Conservation (phyloP, 495 filamentous ascomycete genomes). For the Chaetomidium leptoderma region DNA sequence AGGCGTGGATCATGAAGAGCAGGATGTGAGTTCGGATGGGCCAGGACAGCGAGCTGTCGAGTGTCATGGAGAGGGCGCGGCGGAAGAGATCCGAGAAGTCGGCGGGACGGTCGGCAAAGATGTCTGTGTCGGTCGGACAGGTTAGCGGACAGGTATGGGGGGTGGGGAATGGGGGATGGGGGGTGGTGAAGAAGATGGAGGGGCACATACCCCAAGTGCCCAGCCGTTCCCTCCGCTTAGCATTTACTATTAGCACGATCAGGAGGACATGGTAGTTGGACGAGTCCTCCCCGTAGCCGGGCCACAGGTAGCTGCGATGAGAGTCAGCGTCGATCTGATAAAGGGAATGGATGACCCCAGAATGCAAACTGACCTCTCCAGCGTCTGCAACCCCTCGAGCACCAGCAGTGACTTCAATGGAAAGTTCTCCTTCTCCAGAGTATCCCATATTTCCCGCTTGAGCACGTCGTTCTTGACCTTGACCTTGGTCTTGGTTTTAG, state of each 20-base stretch:
- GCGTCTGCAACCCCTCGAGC: conserved; percentile 82
- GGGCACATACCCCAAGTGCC: conserved; percentile 63
- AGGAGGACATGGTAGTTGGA: conserved; percentile 88
- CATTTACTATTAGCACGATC: conserved; percentile 77
- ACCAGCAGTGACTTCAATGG: conserved; percentile 70
- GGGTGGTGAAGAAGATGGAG: background rate
- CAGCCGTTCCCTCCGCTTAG: conserved; percentile 81
- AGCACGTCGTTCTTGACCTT: conserved; percentile 83
- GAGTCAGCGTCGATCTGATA: conserved; percentile 19
- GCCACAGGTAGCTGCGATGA: conserved; percentile 77
- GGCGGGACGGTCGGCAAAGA: conserved; percentile 69
- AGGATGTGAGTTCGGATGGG: conserved; percentile 73
- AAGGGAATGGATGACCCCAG: background rate
- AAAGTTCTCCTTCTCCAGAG: conserved; percentile 75
- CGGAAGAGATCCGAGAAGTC: conserved; percentile 91
- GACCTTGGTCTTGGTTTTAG: conserved; percentile 62
- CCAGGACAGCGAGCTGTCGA: conserved; percentile 69
- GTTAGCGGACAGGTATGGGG: too few species aligned
- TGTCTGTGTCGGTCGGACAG: conserved; percentile 37
- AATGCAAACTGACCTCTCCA: conserved; percentile 64
- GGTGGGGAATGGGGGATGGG: background rate
- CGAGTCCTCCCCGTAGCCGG: conserved; percentile 80
- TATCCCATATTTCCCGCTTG: conserved; percentile 87
- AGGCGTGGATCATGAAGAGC: conserved; percentile 82
- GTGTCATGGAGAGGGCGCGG: conserved; percentile 80